A percentile compares a stretch with the other conserved stretches of the same genome.
phyloP scores from a whole-genome alignment of 306 rosid genomes.

The Styphnolobium japonicum region DNA sequence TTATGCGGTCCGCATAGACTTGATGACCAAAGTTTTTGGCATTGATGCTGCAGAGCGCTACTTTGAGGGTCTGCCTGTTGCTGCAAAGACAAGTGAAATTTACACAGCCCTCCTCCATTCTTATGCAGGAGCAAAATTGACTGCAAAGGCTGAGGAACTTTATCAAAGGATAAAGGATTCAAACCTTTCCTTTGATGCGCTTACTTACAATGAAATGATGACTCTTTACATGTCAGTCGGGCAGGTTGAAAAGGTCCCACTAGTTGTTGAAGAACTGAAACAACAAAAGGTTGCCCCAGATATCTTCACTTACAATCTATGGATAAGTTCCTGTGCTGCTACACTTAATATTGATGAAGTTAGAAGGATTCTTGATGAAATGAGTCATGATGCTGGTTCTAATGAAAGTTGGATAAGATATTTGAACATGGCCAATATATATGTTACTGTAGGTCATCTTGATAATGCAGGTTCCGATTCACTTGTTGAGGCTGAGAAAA shows the following conservation, averaged over 20 bases:
- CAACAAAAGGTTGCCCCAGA: conserved; percentile 60
- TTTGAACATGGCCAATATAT: conserved; percentile 57
- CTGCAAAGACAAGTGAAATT: conserved; percentile 69
- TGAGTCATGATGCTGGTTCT: conserved; percentile 50
- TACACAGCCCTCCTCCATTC: conserved; percentile 91
- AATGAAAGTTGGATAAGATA: conserved; percentile 74
- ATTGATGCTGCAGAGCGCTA: conserved; percentile 87
- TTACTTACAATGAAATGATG: conserved; percentile 93
- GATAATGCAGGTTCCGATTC: conserved; percentile 50
- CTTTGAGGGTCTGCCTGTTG: conserved; percentile 70
- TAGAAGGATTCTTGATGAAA: conserved; percentile 64
- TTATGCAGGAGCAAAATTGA: conserved; percentile 71
- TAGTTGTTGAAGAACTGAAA: conserved; percentile 71
- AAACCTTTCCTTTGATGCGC: conserved; percentile 51
- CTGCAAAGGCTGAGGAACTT: conserved; percentile 80
- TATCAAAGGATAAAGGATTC: conserved; percentile 60
- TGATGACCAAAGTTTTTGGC: conserved; percentile 93
- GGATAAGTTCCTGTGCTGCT: conserved; percentile 92
- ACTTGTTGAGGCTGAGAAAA: conserved; percentile 67
- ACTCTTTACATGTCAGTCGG: conserved; percentile 88
- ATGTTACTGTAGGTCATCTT: conserved; percentile 52
- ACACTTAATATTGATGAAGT: conserved; percentile 57
- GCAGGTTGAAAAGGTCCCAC: conserved; percentile 71
- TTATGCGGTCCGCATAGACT: conserved; percentile 75
- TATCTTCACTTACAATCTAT: conserved; percentile 83